Conservation (phyloP, 805 yeast species). For the Monosporozyma unispora region DNA sequence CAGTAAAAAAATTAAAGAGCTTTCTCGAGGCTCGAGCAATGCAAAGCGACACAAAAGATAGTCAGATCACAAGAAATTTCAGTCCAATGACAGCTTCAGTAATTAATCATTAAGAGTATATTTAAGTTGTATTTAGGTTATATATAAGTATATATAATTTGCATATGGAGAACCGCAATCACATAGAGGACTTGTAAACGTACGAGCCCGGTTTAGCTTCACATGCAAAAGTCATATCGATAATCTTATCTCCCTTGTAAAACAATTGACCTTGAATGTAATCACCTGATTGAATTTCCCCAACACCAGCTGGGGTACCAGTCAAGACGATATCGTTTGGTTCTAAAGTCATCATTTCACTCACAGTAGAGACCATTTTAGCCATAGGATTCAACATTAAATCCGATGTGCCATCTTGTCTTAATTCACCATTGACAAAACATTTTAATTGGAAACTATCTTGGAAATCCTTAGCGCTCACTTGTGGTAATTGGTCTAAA, state of each 20-base stretch:
- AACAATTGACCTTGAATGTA: constrained; percentile 52
- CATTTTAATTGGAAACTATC: constrained; percentile 23
- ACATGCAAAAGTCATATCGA: constrained; percentile 30
- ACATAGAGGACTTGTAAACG: constrained; percentile 37
- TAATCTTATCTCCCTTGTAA: constrained; percentile 48
- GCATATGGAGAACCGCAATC: not conserved
- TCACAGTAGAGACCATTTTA: constrained; percentile 67
- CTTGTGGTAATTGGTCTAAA: constrained; percentile 52
- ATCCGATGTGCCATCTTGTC: constrained; percentile 67
- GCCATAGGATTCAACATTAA: constrained; percentile 88
- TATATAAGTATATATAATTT: too few relatives aligned
- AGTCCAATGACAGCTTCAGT: too few relatives aligned
- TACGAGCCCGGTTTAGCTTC: constrained; percentile 51
- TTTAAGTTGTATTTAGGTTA: too few relatives aligned
- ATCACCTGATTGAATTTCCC: constrained; percentile 74
- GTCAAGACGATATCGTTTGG: constrained; percentile 88
- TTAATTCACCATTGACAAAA: constrained; percentile 54
- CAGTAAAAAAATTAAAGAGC: too few relatives aligned
- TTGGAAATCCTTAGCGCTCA: constrained; percentile 36
- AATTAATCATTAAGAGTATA: too few relatives aligned
- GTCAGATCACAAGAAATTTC: too few relatives aligned
- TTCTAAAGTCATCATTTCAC: constrained; percentile 82
- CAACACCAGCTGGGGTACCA: constrained; percentile 99
- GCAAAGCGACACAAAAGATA: too few relatives aligned
- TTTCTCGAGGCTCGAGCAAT: too few relatives aligned